phyloP scores from a whole-genome alignment of 2,329 filamentous ascomycete species.

The Talaromyces islandicus region DNA sequence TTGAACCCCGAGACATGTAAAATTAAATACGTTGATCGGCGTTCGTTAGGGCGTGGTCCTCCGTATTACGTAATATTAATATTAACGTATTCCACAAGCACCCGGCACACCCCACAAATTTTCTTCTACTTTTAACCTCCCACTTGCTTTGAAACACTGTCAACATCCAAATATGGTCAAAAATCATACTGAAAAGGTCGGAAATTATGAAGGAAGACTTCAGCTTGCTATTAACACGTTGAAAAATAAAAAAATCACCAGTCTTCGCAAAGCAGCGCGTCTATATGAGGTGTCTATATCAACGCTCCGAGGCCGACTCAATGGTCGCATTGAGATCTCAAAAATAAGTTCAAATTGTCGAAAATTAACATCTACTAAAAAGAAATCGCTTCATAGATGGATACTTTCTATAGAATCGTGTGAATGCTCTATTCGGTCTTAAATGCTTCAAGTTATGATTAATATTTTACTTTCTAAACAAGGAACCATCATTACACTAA shows the following conservation, averaged over 20 bases:
- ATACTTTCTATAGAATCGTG: not conserved
- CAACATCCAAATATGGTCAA: too few relatives aligned
- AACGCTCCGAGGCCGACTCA: not conserved
- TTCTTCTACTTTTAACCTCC: too few relatives aligned
- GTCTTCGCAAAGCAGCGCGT: not conserved
- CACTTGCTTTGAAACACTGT: too few relatives aligned
- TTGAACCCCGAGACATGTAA: too few relatives aligned
- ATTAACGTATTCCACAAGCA: too few relatives aligned
- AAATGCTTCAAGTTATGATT: not conserved
- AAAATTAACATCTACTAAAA: too few relatives aligned
- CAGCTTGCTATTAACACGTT: not conserved
- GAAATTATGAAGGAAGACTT: not conserved
- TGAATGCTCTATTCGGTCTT: not conserved
- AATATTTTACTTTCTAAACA: not conserved
- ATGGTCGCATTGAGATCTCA: not conserved
- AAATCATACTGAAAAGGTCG: too few relatives aligned
- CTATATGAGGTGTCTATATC: not conserved
- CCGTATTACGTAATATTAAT: not conserved
- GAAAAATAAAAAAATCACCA: not conserved
- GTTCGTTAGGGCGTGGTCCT: too few relatives aligned
- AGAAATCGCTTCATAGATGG: not conserved
- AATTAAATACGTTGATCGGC: too few relatives aligned
- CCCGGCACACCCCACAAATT: too few relatives aligned
- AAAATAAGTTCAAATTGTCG: not conserved
- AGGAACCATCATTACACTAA: not conserved